Evolutionary conservation across 1,284 basidiomycete genomes (phyloP), one percentile per base, ranked within the genome.

Genomic region (Boletellus deceptivus): DNA sequence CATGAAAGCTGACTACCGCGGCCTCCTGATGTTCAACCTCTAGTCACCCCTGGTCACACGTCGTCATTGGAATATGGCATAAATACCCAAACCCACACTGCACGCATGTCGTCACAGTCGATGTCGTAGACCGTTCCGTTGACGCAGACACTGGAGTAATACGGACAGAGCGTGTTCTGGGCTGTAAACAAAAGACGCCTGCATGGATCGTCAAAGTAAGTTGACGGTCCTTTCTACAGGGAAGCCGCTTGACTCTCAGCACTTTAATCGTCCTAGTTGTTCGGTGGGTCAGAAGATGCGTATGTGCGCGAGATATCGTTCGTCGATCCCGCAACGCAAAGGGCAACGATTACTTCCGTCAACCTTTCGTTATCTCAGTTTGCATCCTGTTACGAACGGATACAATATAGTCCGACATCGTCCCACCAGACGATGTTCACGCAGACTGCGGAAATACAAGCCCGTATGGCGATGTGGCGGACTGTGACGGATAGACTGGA

Each of bases 11-110:
- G 29, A 38, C 38, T 24, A 14, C 50, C 55, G 49, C 24, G 10
- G 60, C 52, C 56, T 64, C 53, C 63, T 58, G 33, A 61, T 50
- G 38, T 39, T 50, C 33, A 39, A 43, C 65, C 31, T 72, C 60
- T 63, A 94, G 92, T 58, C 90, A 92, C 64, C 79, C 90, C 49
- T 92, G 91, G 80, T 80, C 85, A 44, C 91, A 93, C 74, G 89
- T 93, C 59, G 82, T 93, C 59, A 86, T 87, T 66, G 88, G 88
- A 60, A 89, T 95, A 77, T 92, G 91, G 86, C 88, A 91, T 61
- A 98, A 98, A 77, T 98, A 98, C 70, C 94, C 94, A 43, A 97
- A 97, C 68, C 89, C 92, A 42, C 86, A 89, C 63, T 93, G 93
- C 64, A 83, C 89, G 8, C 94, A 98, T 70, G 95, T 98, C 58